A percentile compares a stretch with the other conserved stretches of the same genome.
phyloP scores from a whole-genome alignment of 139 green algal genomes.

The Chlamydomonas incerta region DNA sequence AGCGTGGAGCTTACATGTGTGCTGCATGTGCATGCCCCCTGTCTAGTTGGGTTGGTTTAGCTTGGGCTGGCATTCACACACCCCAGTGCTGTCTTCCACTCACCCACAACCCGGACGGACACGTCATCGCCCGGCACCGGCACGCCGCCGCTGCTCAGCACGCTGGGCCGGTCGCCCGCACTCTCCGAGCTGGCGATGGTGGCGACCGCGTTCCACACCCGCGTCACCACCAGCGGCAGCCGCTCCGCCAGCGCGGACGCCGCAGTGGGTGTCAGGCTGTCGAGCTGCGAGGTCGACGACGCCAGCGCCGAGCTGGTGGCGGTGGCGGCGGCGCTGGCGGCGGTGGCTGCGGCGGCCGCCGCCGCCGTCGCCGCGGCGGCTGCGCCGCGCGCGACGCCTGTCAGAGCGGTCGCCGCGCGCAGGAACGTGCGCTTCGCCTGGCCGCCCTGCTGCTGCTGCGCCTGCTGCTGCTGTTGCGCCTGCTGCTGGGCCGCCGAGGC shows the following conservation, averaged over 20 bases:
- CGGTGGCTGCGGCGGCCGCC: not conserved
- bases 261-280: constrained; percentile 17
- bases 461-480: not conserved
- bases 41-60: too few species aligned
- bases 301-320: constrained; percentile 32
- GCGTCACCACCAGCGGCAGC: constrained; percentile 27
- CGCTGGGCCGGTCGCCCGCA: too few species aligned
- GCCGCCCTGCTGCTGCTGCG: not conserved
- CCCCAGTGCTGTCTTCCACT: constrained; percentile 1
- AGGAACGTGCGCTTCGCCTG: constrained; percentile 15
- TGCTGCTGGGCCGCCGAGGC: not conserved
- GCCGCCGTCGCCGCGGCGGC: constrained; percentile 23
- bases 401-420: constrained; percentile 22
- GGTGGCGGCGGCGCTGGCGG: not conserved
- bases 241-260: constrained; percentile 8
- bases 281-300: constrained; percentile 6
- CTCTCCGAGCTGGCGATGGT: not conserved
- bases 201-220: constrained; percentile 26
- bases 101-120: constrained; percentile 19
- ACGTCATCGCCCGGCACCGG: not conserved
- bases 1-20: too few species aligned
- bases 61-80: too few species aligned
- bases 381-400: constrained; percentile 18
- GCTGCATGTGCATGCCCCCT: too few species aligned
- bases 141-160: not conserved